Percentiles rank a stretch among this genome's conserved stretches.
Conservation (phyloP, 164 flowering plant species). For the Cinnamomum chago region DNA sequence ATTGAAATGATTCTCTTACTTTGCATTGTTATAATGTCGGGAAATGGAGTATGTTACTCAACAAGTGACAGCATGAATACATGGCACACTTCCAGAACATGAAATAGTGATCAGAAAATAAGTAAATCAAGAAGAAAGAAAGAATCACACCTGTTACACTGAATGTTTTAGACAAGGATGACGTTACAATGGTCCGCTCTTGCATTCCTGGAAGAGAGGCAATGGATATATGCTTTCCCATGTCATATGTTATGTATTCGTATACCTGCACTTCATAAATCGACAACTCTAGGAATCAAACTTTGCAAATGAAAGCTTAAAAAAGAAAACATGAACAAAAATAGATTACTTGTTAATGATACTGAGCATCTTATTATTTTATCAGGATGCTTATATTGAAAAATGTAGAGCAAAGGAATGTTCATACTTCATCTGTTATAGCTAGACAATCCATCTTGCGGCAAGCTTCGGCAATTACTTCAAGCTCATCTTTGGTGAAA, state of each 20-base stretch:
- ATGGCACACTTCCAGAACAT: background rate
- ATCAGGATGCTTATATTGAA: slow-evolving; percentile 1
- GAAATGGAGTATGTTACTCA: background rate
- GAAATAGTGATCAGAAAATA: background rate
- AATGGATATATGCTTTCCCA: slow-evolving; percentile 56
- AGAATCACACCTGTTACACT: slow-evolving; percentile 57
- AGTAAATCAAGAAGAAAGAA: background rate
- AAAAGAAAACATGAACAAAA: background rate
- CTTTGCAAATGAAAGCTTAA: background rate
- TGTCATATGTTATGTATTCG: slow-evolving; percentile 65
- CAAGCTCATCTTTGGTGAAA: slow-evolving; percentile 63
- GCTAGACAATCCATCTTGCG: slow-evolving; percentile 56
- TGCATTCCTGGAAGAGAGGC: slow-evolving; percentile 82
- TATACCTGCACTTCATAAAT: slow-evolving; percentile 51
- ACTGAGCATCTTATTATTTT: background rate
- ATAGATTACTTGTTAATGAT: background rate
- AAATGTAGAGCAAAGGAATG: slow-evolving; percentile 13
- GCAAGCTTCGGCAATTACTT: slow-evolving; percentile 69
- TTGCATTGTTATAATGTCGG: background rate
- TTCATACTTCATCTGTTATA: slow-evolving; percentile 83
- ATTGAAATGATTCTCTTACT: too few relatives aligned
- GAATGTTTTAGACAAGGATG: slow-evolving; percentile 77
- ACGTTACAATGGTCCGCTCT: slow-evolving; percentile 67
- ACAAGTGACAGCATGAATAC: background rate
- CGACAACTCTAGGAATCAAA: background rate